A percentile compares a stretch with the other conserved stretches of the same genome.
Evolutionary conservation across 1,284 basidiomycete species (phyloP).

Genomic region (Apiotrichum gracile): DNA sequence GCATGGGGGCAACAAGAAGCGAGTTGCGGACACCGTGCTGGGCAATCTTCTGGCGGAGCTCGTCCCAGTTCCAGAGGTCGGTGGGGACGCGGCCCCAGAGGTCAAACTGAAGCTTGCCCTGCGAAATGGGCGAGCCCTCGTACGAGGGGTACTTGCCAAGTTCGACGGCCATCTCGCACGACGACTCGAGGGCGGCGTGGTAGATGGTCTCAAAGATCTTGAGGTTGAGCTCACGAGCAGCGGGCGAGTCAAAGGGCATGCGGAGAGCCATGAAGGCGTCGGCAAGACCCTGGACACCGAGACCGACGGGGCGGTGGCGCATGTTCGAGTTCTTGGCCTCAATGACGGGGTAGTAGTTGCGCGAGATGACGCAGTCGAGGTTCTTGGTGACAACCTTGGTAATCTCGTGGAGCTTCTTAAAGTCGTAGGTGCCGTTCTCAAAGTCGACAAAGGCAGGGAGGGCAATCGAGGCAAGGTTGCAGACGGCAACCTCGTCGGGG

Average conservation of each 20-base stretch:
- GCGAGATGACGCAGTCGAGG: conserved; percentile 59
- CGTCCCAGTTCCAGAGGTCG: conserved; percentile 90
- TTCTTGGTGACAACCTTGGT: conserved; percentile 88
- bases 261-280: conserved; percentile 97
- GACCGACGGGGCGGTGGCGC: conserved; percentile 95
- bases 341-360: conserved; percentile 72
- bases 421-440: conserved; percentile 62
- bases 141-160: conserved; percentile 89
- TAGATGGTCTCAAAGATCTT: conserved; percentile 99
- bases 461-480: conserved; percentile 96
- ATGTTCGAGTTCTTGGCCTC: conserved; percentile 91
- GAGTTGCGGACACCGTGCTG: conserved; percentile 86
- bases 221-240: conserved; percentile 82
- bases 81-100: conserved; percentile 92
- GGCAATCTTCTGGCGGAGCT: conserved; percentile 84
- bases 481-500: conserved; percentile 97
- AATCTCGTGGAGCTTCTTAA: conserved; percentile 90
- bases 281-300: conserved; percentile 97
- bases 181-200: conserved; percentile 88
- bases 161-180: conserved; percentile 75
- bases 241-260: conserved; percentile 88
- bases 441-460: conserved; percentile 79
- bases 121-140: conserved; percentile 80
- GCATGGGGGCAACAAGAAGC: conserved; percentile 93
- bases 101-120: conserved; percentile 90